Conservation (phyloP, 2,329 filamentous ascomycete genomes). For the Paracamarosporium sp. region DNA sequence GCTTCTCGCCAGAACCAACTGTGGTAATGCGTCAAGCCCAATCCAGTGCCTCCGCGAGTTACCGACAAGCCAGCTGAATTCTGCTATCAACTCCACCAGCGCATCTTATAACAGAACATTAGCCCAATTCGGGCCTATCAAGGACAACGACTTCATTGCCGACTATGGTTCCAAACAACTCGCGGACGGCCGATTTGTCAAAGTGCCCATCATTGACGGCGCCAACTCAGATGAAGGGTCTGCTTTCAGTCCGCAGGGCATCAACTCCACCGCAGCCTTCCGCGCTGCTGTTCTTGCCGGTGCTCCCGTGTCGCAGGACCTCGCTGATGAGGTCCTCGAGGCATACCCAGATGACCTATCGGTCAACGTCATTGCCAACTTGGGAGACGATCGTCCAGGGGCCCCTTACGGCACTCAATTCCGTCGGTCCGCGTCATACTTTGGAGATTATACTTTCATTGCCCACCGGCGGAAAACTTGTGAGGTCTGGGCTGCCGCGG, state of each 20-base stretch:
- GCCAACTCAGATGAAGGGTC: slow-evolving; percentile 72
- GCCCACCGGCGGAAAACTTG: slow-evolving; percentile 62
- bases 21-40: not conserved
- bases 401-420: slow-evolving; percentile 48
- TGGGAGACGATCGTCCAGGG: slow-evolving; percentile 20
- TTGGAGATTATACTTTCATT: slow-evolving; percentile 63
- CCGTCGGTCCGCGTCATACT: slow-evolving; percentile 59
- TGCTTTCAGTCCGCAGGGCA: slow-evolving; percentile 54
- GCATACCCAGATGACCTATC: slow-evolving; percentile 36
- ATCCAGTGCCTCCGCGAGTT: slow-evolving; percentile 66
- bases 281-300: slow-evolving; percentile 36
- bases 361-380: slow-evolving; percentile 5
- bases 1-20: slow-evolving; percentile 14
- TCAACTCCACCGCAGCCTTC: slow-evolving; percentile 61
- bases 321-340: slow-evolving; percentile 30
- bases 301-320: slow-evolving; percentile 28
- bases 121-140: slow-evolving; percentile 44
- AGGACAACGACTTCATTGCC: slow-evolving; percentile 65
- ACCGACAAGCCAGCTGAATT: slow-evolving; percentile 58
- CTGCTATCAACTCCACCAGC: slow-evolving; percentile 55
- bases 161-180: slow-evolving; percentile 63
- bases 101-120: not conserved
- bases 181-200: slow-evolving; percentile 64
- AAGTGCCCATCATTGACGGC: slow-evolving; percentile 69
- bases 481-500: slow-evolving; percentile 57